phyloP scores from a whole-genome alignment of 1,284 basidiomycete genomes.

The Exsudoporus floridanus region DNA sequence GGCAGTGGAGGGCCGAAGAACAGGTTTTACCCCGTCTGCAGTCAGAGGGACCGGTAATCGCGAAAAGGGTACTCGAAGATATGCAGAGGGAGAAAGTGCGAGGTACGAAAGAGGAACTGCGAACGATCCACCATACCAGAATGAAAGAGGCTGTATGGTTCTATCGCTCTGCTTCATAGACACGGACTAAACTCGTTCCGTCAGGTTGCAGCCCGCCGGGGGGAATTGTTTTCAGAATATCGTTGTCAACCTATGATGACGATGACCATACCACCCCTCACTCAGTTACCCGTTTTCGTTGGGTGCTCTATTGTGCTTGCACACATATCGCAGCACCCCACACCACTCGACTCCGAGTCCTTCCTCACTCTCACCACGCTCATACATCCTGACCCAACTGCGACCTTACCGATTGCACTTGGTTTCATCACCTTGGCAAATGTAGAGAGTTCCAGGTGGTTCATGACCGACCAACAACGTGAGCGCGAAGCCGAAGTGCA shows the following conservation, averaged over 20 bases:
- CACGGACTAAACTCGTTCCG: conserved; percentile 7
- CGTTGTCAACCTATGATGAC: conserved; percentile 59
- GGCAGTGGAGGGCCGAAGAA: conserved; percentile 65
- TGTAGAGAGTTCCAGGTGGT: conserved; percentile 73
- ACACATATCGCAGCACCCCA: conserved; percentile 55
- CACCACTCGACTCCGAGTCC: conserved; percentile 69
- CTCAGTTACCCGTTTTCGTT: conserved; percentile 75
- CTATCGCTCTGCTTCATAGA: not conserved
- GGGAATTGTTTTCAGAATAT: conserved; percentile 58
- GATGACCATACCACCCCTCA: conserved; percentile 59
- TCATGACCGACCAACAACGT: conserved; percentile 55
- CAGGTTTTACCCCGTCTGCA: conserved; percentile 67
- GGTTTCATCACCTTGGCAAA: conserved; percentile 76
- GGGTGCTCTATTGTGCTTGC: conserved; percentile 60
- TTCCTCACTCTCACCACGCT: conserved; percentile 73
- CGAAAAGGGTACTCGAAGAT: conserved; percentile 51
- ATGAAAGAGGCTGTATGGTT: conserved; percentile 43
- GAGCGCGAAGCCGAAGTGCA: conserved; percentile 41
- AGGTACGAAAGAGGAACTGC: conserved; percentile 55
- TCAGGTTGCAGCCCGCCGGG: conserved; percentile 56
- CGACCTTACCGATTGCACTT: conserved; percentile 65
- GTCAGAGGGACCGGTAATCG: conserved; percentile 51
- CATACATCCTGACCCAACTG: conserved; percentile 68
- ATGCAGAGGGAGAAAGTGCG: conserved; percentile 58
- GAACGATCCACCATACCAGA: conserved; percentile 48